Conservation (phyloP, 768 basidiomycete species). For the Rhodotorula paludigena region DNA sequence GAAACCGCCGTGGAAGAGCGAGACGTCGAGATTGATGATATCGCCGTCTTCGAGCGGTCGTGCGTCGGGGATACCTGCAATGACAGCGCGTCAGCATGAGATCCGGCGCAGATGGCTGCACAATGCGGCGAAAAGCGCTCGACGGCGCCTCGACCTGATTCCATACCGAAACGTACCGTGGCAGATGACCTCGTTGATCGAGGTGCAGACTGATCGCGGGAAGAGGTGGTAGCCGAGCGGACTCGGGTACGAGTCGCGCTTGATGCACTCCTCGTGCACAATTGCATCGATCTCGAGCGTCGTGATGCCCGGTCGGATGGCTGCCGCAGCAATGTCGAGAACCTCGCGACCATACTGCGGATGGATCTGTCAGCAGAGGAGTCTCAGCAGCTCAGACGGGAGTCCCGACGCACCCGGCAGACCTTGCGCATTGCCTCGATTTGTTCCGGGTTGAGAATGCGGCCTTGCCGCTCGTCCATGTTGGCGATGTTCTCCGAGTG, state of each 20-base stretch:
- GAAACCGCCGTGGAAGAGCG: conserved; percentile 74
- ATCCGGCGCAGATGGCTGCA: too few relatives aligned
- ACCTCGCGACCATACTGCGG: conserved; percentile 81
- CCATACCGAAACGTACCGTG: conserved; percentile 63
- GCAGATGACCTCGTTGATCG: conserved; percentile 88
- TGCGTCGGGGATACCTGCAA: conserved; percentile 40
- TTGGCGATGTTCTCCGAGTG: conserved; percentile 26
- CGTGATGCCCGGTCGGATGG: conserved; percentile 82
- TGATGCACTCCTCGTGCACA: conserved; percentile 84
- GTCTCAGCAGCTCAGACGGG: too few relatives aligned
- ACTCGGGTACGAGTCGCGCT: conserved; percentile 87
- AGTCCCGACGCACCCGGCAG: conserved; percentile 68
- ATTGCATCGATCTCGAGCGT: conserved; percentile 92
- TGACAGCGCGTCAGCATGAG: too few relatives aligned
- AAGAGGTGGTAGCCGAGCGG: conserved; percentile 84
- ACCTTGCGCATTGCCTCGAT: conserved; percentile 83
- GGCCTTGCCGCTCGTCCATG: conserved; percentile 55
- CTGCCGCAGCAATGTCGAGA: conserved; percentile 82
- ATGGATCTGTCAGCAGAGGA: neutral
- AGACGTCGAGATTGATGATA: conserved; percentile 89
- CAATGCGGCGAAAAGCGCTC: too few relatives aligned
- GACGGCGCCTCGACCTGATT: neutral
- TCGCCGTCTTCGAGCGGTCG: conserved; percentile 81
- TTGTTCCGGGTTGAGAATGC: conserved; percentile 61
- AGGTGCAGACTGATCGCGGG: conserved; percentile 96